These are phyloP conservation scores for Lactuca saligna DNA, from an alignment of 129 eudicot species.

Conservation along the genomic window DNA sequence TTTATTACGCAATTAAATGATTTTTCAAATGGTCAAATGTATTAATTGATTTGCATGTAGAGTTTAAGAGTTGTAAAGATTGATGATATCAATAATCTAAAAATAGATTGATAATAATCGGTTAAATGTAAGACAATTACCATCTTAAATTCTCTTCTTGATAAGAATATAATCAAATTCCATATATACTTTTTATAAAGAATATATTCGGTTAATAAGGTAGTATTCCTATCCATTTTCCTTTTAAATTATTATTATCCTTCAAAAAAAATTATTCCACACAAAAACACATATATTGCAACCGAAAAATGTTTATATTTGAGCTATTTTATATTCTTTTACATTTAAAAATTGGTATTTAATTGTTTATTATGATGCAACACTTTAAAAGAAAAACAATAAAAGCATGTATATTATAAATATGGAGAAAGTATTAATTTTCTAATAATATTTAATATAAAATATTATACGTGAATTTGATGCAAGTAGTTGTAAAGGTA, in stretches of 20 bases:
- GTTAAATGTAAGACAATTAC: background rate
- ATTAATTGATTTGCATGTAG: background rate
- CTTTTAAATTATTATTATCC: background rate
- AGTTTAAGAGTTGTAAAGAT: background rate
- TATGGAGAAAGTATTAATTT: background rate
- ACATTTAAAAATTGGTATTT: background rate
- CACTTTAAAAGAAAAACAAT: background rate
- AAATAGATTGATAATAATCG: background rate
- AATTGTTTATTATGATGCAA: no score
- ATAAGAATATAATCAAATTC: background rate
- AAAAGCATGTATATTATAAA: background rate
- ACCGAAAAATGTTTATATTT: background rate
- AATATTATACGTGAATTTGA: background rate
- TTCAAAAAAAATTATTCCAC: background rate
- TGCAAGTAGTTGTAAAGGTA: background rate
- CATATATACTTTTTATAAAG: background rate
- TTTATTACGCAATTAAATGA: background rate
- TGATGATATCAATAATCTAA: background rate
- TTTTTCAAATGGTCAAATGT: background rate
- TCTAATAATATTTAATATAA: no score
- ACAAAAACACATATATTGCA: background rate
- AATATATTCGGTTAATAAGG: background rate
- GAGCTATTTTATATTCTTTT: background rate
- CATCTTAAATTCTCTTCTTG: background rate
- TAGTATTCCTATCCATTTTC: background rate